phyloP scores from a whole-genome alignment of 768 basidiomycete species.

The Amanita pseudoporphyria region DNA sequence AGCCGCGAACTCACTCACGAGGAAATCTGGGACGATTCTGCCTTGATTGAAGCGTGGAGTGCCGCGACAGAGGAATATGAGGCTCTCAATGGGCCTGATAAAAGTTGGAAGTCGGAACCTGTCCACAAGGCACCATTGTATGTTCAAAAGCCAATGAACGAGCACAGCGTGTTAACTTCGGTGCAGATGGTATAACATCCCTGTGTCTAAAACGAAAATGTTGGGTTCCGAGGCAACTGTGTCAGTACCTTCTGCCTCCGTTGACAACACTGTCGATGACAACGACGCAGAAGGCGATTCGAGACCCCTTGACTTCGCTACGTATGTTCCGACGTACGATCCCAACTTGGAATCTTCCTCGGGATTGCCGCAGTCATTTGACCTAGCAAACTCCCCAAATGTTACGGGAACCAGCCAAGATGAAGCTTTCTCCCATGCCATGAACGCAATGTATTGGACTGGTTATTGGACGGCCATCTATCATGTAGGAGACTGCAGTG shows the following conservation, averaged over 20 bases:
- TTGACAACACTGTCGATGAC: conserved; percentile 1
- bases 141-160: conserved; percentile 16
- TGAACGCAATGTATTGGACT: conserved; percentile 78
- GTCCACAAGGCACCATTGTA: conserved; percentile 68
- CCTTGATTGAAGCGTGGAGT: conserved; percentile 76
- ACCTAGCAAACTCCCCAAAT: conserved; percentile 18
- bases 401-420: conserved; percentile 46
- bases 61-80: conserved; percentile 78
- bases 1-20: conserved; percentile 57
- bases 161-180: conserved; percentile 1
- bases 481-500: conserved; percentile 39
- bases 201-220: conserved; percentile 21
- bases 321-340: conserved; percentile 63
- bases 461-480: conserved; percentile 87
- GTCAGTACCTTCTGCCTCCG: conserved; percentile 4
- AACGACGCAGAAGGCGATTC: conserved; percentile 30
- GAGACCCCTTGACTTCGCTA: conserved; percentile 56
- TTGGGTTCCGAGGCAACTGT: conserved; percentile 15
- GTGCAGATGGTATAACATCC: conserved; percentile 74
- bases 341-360: conserved; percentile 36
- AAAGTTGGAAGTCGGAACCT: conserved; percentile 64
- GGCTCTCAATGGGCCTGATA: conserved; percentile 57
- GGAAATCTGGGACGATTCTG: conserved; percentile 84
- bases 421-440: conserved; percentile 66
- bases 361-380: conserved; percentile 11